Evolutionary conservation across 2,329 filamentous ascomycete genomes (phyloP), one percentile per base, ranked within the genome.

Genomic region (Sarocladium brachiariae): DNA sequence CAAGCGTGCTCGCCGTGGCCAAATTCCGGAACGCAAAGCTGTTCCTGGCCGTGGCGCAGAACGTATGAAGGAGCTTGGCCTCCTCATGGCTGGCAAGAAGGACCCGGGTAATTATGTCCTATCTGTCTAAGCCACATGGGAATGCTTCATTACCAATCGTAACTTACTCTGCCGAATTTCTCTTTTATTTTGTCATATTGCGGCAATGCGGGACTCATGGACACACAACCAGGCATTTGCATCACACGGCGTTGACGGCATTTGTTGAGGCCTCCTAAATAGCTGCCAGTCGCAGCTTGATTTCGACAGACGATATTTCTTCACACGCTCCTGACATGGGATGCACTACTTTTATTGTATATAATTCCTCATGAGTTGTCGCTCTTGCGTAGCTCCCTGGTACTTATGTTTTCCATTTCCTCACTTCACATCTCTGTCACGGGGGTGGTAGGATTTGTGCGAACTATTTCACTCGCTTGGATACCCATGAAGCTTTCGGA

Each of bases 1-100:
- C 71, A 85, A 89, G 64, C 88, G 89, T 60, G 85, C 84, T 52
- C 83, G 84, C 56, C 90, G 89, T 62, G 78, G 79, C 11, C 76
- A 80, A 58, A 73, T 78, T 19, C 70, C 72, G 3, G 77, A 78
- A 58, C 81, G 84, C 58, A 84, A 81, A 24, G 34, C 50, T 59
- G 78, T 84, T 60, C 89, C 88, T 34, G 93, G 93, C 51, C 87
- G 89, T 64, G 93, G 93, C 51, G 89, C 89, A 31, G 87, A 96
- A 72, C 83, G 91, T 57, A 99, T 99, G 93, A 68, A 66, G 57
- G 70, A 72, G 68, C 79, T 99, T 53, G 93, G 92, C 50, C 77
- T 97, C 51, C 81, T 92, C 63, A 88, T 93, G 77, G 89, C 89
- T 53, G 89, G 89, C 63, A 90, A 88, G 69, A 73, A 75, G 50